Evolutionary conservation across 2,329 filamentous ascomycete genomes (phyloP).

Genomic region (Alternaria conjuncta): DNA sequence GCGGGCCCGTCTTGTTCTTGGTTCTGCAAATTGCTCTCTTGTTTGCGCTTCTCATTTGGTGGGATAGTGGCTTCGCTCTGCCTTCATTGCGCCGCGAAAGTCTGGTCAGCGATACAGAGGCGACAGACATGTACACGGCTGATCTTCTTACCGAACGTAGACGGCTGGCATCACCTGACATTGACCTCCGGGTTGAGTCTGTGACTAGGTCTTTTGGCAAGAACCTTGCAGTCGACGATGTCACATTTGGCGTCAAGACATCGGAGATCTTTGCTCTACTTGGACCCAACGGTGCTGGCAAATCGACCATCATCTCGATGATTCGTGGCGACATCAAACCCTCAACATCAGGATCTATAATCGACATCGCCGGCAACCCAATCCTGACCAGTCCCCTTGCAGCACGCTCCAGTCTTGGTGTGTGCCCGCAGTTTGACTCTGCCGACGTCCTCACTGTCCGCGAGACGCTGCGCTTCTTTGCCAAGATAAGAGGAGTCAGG

Average conservation of each 20-base stretch:
- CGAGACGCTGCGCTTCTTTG: constrained; percentile 89
- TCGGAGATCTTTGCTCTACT: constrained; percentile 88
- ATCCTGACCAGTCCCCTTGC: constrained; percentile 74
- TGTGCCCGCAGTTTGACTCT: constrained; percentile 79
- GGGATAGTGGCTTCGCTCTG: constrained; percentile 73
- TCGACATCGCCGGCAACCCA: constrained; percentile 79
- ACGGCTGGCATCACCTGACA: constrained; percentile 65
- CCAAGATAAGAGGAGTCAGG: constrained; percentile 77
- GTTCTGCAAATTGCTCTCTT: constrained; percentile 74
- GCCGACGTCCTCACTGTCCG: constrained; percentile 89
- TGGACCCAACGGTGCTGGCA: constrained; percentile 92
- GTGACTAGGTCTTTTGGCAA: constrained; percentile 80
- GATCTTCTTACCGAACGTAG: constrained; percentile 70
- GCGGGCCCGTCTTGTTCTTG: constrained; percentile 84
- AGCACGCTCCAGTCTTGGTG: constrained; percentile 80
- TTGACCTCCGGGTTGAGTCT: constrained; percentile 79
- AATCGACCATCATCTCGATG: constrained; percentile 86
- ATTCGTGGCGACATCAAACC: constrained; percentile 89
- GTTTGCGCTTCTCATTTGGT: constrained; percentile 77
- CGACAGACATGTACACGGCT: constrained; percentile 52
- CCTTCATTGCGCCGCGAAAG: constrained; percentile 54
- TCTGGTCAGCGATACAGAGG: constrained; percentile 52
- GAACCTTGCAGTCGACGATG: constrained; percentile 80
- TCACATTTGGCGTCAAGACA: constrained; percentile 79
- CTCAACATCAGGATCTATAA: constrained; percentile 69